Conservation (phyloP, 805 yeast genomes). For the Candida maltosa region DNA sequence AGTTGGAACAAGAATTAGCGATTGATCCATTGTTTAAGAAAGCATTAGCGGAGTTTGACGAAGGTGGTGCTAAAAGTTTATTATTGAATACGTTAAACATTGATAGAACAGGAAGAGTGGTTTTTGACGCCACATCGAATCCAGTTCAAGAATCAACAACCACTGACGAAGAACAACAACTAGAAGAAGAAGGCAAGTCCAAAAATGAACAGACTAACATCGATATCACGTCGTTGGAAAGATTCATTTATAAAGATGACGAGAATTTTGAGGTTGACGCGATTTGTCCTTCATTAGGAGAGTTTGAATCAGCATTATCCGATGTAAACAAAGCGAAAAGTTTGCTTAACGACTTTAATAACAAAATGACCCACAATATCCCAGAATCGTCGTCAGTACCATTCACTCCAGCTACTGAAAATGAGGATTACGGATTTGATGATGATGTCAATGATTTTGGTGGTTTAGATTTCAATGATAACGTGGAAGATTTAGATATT, state of each 20-base stretch:
- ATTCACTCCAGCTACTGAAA: conserved; percentile 9
- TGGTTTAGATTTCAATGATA: conserved; percentile 16
- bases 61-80: conserved; percentile 76
- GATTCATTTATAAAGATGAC: conserved; percentile 18
- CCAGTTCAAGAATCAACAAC: conserved; percentile 10
- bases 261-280: conserved; percentile 23
- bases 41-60: conserved; percentile 75
- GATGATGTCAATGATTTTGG: conserved; percentile 11
- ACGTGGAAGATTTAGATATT: conserved; percentile 15
- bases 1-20: conserved; percentile 59
- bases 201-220: conserved; percentile 12
- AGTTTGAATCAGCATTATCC: conserved; percentile 54
- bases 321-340: conserved; percentile 47
- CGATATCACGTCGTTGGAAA: conserved; percentile 17
- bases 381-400: too few relatives aligned
- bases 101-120: conserved; percentile 52
- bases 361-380: conserved; percentile 12
- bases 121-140: conserved; percentile 59
- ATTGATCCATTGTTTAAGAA: conserved; percentile 76
- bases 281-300: conserved; percentile 71
- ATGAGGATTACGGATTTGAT: conserved; percentile 9
- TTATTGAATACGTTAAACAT: conserved; percentile 59
- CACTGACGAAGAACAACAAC: conserved; percentile 14
- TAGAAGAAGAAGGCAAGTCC: conserved; percentile 5
- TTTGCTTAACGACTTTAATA: conserved; percentile 38